Percentiles rank a stretch among this genome's conserved stretches.
Conservation (phyloP, 768 basidiomycete species). For the Tephrocybe sp. region DNA sequence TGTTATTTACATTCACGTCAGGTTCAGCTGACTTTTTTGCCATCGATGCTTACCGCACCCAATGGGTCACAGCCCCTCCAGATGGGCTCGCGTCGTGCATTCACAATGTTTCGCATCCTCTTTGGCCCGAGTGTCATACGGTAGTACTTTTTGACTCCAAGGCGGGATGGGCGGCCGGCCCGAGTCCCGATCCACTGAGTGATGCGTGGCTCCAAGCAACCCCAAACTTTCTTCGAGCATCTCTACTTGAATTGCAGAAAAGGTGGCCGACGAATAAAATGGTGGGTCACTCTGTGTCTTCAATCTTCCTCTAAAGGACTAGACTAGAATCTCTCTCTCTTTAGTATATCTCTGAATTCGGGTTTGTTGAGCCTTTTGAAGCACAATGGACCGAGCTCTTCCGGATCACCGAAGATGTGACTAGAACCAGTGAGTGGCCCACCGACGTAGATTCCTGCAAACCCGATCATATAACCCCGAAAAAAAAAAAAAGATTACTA, state of each 20-base stretch:
- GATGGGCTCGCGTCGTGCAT: conserved; percentile 46
- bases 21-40: conserved; percentile 56
- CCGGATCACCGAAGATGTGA: conserved; percentile 44
- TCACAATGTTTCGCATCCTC: conserved; percentile 40
- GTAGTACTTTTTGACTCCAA: conserved; percentile 40
- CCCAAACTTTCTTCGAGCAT: conserved; percentile 36
- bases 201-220: conserved; percentile 44
- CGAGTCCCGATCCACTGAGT: conserved; percentile 41
- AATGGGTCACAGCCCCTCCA: conserved; percentile 39
- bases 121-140: conserved; percentile 53
- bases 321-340: too few relatives aligned
- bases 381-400: conserved; percentile 38
- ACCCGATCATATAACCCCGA: not conserved
- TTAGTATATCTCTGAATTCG: conserved; percentile 51
- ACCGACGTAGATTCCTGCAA: not conserved
- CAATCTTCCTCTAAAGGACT: not conserved
- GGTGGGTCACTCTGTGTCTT: conserved; percentile 23
- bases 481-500: conserved; percentile 43
- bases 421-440: conserved; percentile 38
- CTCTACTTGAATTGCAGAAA: conserved; percentile 32
- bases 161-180: conserved; percentile 48
- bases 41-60: conserved; percentile 46
- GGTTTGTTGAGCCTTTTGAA: conserved; percentile 52
- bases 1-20: conserved; percentile 14
- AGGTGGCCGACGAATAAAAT: conserved; percentile 49